A percentile compares a stretch with the other conserved stretches of the same genome.
Evolutionary conservation across 805 yeast genomes (phyloP).

Genomic region (Starmerella kuoi): DNA sequence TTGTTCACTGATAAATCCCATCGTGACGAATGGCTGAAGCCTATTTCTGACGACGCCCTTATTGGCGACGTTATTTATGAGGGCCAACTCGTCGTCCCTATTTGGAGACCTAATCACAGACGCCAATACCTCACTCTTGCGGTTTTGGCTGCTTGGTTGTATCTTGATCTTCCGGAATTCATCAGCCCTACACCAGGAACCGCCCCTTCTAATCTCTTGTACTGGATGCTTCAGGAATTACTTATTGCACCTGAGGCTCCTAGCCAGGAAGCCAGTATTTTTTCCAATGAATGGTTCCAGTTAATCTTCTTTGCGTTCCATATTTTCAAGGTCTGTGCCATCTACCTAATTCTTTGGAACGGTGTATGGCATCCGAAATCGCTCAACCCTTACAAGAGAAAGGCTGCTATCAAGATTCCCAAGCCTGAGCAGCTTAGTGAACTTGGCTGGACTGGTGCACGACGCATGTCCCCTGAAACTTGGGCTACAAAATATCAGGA

Average conservation of each 20-base stretch:
- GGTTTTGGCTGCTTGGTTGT: conserved; percentile 54
- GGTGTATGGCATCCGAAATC: conserved; percentile 73
- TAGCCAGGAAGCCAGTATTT: conserved; percentile 37
- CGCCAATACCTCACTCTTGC: conserved; percentile 25
- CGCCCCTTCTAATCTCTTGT: conserved; percentile 54
- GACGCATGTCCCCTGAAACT: conserved; percentile 54
- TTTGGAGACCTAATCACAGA: conserved; percentile 41
- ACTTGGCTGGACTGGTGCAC: conserved; percentile 94
- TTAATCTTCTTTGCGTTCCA: conserved; percentile 75
- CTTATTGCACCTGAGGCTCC: conserved; percentile 31
- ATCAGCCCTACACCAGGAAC: conserved; percentile 88
- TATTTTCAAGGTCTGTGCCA: conserved; percentile 42
- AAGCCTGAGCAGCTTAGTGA: conserved; percentile 45
- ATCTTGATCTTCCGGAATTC: conserved; percentile 83
- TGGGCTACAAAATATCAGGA: conserved; percentile 62
- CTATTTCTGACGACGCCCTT: conserved; percentile 37
- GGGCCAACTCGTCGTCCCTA: conserved; percentile 74
- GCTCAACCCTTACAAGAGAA: conserved; percentile 31
- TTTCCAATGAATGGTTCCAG: conserved; percentile 38
- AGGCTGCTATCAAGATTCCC: conserved; percentile 6
- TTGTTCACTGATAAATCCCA: conserved; percentile 53
- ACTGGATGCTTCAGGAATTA: conserved; percentile 26
- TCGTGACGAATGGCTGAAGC: conserved; percentile 34
- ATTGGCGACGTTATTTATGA: conserved; percentile 66
- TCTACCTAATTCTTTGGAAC: conserved; percentile 46